Evolutionary conservation across 2,329 filamentous ascomycete genomes (phyloP).

Genomic region (Monilinia fructicola): DNA sequence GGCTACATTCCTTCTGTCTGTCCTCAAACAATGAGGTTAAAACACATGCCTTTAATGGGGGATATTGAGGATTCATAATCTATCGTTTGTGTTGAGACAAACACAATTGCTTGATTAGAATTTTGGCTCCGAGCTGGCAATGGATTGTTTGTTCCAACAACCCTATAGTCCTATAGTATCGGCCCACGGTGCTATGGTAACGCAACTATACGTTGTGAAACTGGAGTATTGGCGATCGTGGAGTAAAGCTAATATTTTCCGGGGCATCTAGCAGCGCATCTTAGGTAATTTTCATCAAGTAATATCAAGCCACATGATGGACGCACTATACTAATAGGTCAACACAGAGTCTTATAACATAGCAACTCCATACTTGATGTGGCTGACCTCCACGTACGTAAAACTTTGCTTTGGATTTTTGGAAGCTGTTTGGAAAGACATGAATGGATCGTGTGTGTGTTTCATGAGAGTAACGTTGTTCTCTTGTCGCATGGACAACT

Average conservation of each 20-base stretch:
- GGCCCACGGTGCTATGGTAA: background rate
- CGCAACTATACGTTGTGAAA: slow-evolving; percentile 10
- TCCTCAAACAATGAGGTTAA: background rate
- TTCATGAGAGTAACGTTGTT: background rate
- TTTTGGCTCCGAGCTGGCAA: background rate
- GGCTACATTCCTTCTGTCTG: background rate
- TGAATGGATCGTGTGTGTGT: background rate
- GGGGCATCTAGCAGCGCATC: background rate
- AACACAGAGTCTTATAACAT: background rate
- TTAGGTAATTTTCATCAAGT: slow-evolving; percentile 2
- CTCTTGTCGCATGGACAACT: background rate
- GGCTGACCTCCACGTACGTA: background rate
- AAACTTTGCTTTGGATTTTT: background rate
- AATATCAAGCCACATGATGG: slow-evolving; percentile 16
- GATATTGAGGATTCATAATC: background rate
- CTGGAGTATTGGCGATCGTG: slow-evolving; percentile 6
- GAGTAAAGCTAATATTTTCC: background rate
- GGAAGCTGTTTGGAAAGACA: background rate
- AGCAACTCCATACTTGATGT: slow-evolving; percentile 2
- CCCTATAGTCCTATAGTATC: slow-evolving; percentile 1
- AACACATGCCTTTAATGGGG: background rate
- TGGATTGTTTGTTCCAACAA: background rate
- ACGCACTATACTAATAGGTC: background rate
- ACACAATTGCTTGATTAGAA: background rate
- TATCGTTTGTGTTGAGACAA: background rate